Percentiles rank a stretch among this genome's conserved stretches.
Conservation (phyloP, 2,329 filamentous ascomycete species). For the Huntiella bhutanensis region DNA sequence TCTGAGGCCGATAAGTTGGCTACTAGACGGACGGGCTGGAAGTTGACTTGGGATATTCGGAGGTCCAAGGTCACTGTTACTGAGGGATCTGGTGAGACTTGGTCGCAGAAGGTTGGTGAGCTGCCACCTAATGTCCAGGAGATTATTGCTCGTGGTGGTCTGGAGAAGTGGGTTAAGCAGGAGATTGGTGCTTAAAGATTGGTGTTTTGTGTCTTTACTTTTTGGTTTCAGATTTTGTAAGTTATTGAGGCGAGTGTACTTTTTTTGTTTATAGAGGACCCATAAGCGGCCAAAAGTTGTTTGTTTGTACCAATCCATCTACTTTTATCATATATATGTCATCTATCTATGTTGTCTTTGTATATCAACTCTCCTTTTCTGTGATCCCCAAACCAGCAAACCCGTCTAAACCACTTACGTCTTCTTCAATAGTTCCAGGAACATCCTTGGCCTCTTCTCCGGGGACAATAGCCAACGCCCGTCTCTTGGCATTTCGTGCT, state of each 20-base stretch:
- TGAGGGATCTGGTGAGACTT: slow-evolving; percentile 50
- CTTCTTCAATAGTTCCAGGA: background rate
- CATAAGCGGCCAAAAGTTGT: background rate
- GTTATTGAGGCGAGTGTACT: background rate
- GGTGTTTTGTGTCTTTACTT: background rate
- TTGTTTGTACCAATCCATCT: background rate
- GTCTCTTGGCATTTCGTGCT: slow-evolving; percentile 19
- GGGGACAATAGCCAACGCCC: slow-evolving; percentile 19
- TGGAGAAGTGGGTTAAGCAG: slow-evolving; percentile 68
- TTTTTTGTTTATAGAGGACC: background rate
- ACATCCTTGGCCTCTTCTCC: slow-evolving; percentile 3
- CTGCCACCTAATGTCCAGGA: slow-evolving; percentile 73
- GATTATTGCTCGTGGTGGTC: slow-evolving; percentile 57
- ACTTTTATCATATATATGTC: background rate
- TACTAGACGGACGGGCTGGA: slow-evolving; percentile 69
- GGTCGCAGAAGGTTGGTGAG: slow-evolving; percentile 69
- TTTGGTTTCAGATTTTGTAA: background rate
- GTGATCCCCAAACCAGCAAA: too few relatives aligned
- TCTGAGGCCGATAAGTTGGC: slow-evolving; percentile 26
- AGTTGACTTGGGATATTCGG: slow-evolving; percentile 59
- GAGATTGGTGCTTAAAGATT: slow-evolving; percentile 27
- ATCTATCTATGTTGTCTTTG: background rate
- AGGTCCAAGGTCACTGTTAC: slow-evolving; percentile 51
- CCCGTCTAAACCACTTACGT: background rate
- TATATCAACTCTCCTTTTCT: background rate